Evolutionary conservation across 1,139 yeast genomes (phyloP), one percentile per base, ranked within the genome.

Genomic region (Meyerozyma sp.): DNA sequence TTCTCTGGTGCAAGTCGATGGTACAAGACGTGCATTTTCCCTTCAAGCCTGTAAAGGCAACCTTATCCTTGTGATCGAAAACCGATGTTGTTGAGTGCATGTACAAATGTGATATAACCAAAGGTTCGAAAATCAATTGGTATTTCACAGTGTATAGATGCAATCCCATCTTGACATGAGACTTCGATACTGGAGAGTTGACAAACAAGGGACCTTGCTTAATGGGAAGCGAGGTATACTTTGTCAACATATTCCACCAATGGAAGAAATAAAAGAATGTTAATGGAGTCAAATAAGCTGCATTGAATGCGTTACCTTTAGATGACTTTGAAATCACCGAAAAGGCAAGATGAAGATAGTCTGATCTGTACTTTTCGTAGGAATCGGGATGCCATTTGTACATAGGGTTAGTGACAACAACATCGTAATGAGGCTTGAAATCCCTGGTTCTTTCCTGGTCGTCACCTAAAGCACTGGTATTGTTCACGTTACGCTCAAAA

Each of bases 181-280:
- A 56, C 21, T 59, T 56, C 37, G 65, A 60, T 29, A 57, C 61
- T n/a, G 59, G 48, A 16, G 61, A 40, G 4, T 21, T 51, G 3
- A 53, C 53, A 54, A 87, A 93, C 20, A 93, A 61, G 11, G 66
- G 65, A 0, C 98, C 98, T 36, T 77, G 74, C 46, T 89, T 75
- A 4, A 88, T 75, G 0, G 98, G 96, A 32, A 88, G 67, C 5
- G 95, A 82, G 27, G 84, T 67, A 28, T 78, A 76, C 39, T 87
- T 80, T 23, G 84, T 80, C 55, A 93, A 81, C 43, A 84, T 73
- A 41, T 73, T 65, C 96, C 96, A 90, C 98, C 98, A 93, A 35
- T 67, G 64, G 55, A 78, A 80, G 66, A 91, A 91, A 53, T 85
- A 85, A 10, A 66, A 63, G 49, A 89, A 69, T 0, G 84, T 74